Evolutionary conservation across 495 filamentous ascomycete genomes (phyloP), one percentile per base, ranked within the genome.

Genomic region (Talaromyces thailandensis): DNA sequence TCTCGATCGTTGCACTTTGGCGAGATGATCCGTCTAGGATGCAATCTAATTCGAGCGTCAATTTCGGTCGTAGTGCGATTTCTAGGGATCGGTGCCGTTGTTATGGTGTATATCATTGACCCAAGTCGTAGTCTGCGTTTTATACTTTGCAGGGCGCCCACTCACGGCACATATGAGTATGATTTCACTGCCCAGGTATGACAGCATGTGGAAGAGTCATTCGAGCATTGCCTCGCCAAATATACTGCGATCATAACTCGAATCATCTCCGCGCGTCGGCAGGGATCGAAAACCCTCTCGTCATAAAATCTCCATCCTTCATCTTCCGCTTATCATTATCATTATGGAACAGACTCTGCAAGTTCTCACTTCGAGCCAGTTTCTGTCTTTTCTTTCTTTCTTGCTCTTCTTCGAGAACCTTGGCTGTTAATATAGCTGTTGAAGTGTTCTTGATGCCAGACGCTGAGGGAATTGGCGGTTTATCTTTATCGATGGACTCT

Each of bases 331-430:
- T 78, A 59, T 79, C 79, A 26, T 74, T 71, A 1, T 78, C 76
- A 7, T 81, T 82, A 2, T 84, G 83, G 66, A 90, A 93, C 28
- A 93, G 73, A 65, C 82, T 88, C 64, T 87, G 83, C 40, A 92
- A 61, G 66, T 86, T 92, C 45, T 87, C 85, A 72, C 85, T 92
- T 56, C 78, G 69, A 5, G 79, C 81, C 63, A 91, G 67, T 70
- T 90, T 96, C 51, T 91, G 82, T 62, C 86, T 76, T 71, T 95
- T 96, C 55, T 90, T 90, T 63, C 82, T 83, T 68, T 88, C 86
- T 55, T 91, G 87, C 70, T 96, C 88, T 63, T 97, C 94, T 8
- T 87, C 86, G 8, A 96, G 70, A 0, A 98, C 92, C 64, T 84
- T 91, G 0, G 88, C 89, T 6, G 94, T 95, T 23, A 98, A 73